Conservation (phyloP, 2,329 filamentous ascomycete genomes). For the Hymenoscyphus salicellus region DNA sequence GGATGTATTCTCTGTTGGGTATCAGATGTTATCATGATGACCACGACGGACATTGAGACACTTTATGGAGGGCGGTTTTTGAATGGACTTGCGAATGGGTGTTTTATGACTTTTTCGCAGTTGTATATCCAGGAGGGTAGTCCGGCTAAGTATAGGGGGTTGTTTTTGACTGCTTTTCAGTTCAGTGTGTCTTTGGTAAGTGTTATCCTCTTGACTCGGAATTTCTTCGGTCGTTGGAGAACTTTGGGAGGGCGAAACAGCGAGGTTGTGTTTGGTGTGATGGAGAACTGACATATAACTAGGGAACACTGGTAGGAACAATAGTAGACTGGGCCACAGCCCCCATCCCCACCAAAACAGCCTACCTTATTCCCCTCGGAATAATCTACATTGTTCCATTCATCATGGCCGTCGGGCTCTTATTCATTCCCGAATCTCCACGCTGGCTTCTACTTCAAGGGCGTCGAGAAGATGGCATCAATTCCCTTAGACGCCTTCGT, state of each 20-base stretch:
- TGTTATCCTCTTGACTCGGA: constrained; percentile 31
- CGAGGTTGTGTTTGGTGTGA: background rate
- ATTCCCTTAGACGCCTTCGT: constrained; percentile 31
- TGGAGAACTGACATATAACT: background rate
- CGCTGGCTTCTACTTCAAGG: constrained; percentile 41
- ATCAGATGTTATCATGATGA: constrained; percentile 57
- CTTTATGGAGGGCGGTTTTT: constrained; percentile 54
- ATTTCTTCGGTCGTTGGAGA: too few species aligned
- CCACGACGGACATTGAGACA: constrained; percentile 49
- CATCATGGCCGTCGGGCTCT: constrained; percentile 53
- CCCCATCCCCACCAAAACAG: constrained; percentile 24
- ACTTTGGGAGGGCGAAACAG: too few species aligned
- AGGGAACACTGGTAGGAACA: constrained; percentile 45
- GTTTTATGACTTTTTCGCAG: constrained; percentile 20
- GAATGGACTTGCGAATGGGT: constrained; percentile 46
- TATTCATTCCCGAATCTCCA: constrained; percentile 58
- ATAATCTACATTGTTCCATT: constrained; percentile 31
- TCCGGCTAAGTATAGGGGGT: constrained; percentile 47
- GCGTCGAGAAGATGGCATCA: constrained; percentile 29
- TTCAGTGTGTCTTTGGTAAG: constrained; percentile 47
- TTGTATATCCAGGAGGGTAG: constrained; percentile 46
- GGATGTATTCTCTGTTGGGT: constrained; percentile 48
- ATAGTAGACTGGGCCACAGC: constrained; percentile 49
- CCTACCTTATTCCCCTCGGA: constrained; percentile 38
- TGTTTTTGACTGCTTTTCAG: constrained; percentile 48